Percentiles rank a stretch among this genome's conserved stretches.
These are phyloP conservation scores for Bertia moriformis DNA, from an alignment of 2,329 filamentous ascomycete species.

Conservation along the genomic window DNA sequence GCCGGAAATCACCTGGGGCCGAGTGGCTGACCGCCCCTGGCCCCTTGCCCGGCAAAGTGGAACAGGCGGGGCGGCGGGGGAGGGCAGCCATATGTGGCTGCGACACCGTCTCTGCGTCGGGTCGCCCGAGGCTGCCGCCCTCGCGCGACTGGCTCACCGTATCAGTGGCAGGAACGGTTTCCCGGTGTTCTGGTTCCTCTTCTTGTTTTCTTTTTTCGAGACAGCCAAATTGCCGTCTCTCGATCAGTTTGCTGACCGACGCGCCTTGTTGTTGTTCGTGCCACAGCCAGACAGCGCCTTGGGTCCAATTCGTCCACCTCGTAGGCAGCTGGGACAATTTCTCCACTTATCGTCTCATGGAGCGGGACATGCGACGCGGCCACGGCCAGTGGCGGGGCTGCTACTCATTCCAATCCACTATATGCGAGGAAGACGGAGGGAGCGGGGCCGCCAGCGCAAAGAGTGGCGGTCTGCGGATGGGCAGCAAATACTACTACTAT, in stretches of 20 bases:
- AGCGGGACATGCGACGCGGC: slow-evolving; percentile 63
- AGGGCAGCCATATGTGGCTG: too few species aligned
- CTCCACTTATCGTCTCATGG: slow-evolving; percentile 61
- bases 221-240: too few species aligned
- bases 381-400: slow-evolving; percentile 73
- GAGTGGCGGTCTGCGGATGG: slow-evolving; percentile 77
- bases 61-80: too few species aligned
- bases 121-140: too few species aligned
- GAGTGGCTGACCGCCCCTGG: too few species aligned
- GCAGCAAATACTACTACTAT: slow-evolving; percentile 92
- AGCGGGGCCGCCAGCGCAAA: slow-evolving; percentile 37
- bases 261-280: slow-evolving; percentile 6
- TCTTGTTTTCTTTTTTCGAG: too few species aligned
- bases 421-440: slow-evolving; percentile 57
- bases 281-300: slow-evolving; percentile 43
- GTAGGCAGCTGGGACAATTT: slow-evolving; percentile 97
- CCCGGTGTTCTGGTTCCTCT: too few species aligned
- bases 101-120: too few species aligned
- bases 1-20: too few species aligned
- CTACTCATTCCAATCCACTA: slow-evolving; percentile 72
- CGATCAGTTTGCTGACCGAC: slow-evolving; percentile 3
- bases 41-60: too few species aligned
- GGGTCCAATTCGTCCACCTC: slow-evolving; percentile 59
- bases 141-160: too few species aligned
- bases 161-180: too few species aligned